A percentile compares a stretch with the other conserved stretches of the same genome.
These are phyloP conservation scores for Populus davidiana DNA, from an alignment of 345 rosid genomes.

Conservation along the genomic window DNA sequence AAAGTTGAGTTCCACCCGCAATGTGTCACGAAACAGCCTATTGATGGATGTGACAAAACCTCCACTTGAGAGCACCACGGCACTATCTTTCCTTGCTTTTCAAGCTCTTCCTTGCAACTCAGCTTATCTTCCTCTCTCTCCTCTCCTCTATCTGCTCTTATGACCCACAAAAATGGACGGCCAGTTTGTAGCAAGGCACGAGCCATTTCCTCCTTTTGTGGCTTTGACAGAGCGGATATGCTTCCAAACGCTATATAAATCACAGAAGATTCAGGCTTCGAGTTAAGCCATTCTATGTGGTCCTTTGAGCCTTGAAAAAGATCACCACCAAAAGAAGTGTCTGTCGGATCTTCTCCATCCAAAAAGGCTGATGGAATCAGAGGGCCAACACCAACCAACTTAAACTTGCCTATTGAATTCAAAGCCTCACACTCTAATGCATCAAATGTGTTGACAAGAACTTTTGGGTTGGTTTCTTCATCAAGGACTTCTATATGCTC, in stretches of 20 bases:
- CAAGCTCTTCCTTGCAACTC: slow-evolving; percentile 14
- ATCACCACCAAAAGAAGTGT: slow-evolving; percentile 8
- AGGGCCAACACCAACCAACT: slow-evolving; percentile 9
- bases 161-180: slow-evolving; percentile 54
- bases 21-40: slow-evolving; percentile 46
- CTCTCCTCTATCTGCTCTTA: slow-evolving; percentile 29
- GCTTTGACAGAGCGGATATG: slow-evolving; percentile 31
- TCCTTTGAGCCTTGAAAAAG: slow-evolving; percentile 19
- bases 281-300: slow-evolving; percentile 41
- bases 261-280: slow-evolving; percentile 30
- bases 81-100: slow-evolving; percentile 30
- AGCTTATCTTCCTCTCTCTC: slow-evolving; percentile 33
- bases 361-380: slow-evolving; percentile 9
- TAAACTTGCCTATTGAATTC: slow-evolving; percentile 13
- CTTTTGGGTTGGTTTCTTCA: slow-evolving; percentile 35
- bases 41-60: slow-evolving; percentile 34
- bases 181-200: slow-evolving; percentile 30
- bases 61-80: slow-evolving; percentile 48
- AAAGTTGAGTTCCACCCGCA: slow-evolving; percentile 47
- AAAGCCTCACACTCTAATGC: slow-evolving; percentile 53
- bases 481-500: slow-evolving; percentile 38
- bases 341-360: neutral
- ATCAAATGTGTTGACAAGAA: slow-evolving; percentile 54
- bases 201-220: slow-evolving; percentile 43
- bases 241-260: slow-evolving; percentile 54